phyloP scores from a whole-genome alignment of 2,329 filamentous ascomycete genomes.

The Dothideomycetes sp. region DNA sequence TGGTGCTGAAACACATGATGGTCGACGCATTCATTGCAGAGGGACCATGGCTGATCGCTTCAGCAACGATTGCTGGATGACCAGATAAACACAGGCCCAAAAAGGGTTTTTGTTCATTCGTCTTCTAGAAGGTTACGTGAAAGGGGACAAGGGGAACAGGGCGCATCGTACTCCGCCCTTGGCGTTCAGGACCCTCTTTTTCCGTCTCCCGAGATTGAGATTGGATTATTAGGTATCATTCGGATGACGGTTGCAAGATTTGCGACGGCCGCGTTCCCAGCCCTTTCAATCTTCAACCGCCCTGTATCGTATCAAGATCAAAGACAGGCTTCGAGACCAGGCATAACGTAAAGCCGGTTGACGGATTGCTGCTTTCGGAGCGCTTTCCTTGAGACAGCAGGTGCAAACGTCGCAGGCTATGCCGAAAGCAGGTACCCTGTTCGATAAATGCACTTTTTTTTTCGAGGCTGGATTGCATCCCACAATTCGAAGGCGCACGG shows the following conservation, averaged over 20 bases:
- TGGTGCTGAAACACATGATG: too few relatives aligned
- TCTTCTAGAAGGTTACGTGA: slow-evolving; percentile 9
- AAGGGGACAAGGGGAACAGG: slow-evolving; percentile 10
- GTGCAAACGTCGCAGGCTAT: slow-evolving; percentile 11
- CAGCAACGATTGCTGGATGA: too few relatives aligned
- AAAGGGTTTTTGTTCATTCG: too few relatives aligned
- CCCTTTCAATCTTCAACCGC: slow-evolving; percentile 9
- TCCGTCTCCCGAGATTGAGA: slow-evolving; percentile 11
- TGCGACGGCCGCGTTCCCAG: slow-evolving; percentile 8
- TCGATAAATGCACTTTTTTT: slow-evolving; percentile 2
- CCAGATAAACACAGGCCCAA: too few relatives aligned
- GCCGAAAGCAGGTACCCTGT: slow-evolving; percentile 11
- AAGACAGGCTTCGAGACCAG: too few relatives aligned
- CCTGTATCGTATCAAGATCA: slow-evolving; percentile 10
- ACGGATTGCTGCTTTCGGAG: slow-evolving; percentile 1
- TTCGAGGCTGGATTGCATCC: slow-evolving; percentile 9
- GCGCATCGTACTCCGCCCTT: too few relatives aligned
- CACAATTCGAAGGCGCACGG: slow-evolving; percentile 13
- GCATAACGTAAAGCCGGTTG: background rate
- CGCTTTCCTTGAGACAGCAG: slow-evolving; percentile 10
- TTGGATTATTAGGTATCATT: too few relatives aligned
- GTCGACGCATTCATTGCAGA: too few relatives aligned
- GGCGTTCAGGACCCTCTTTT: too few relatives aligned
- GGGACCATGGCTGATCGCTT: too few relatives aligned
- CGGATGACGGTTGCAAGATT: slow-evolving; percentile 8